These are phyloP conservation scores for Uromyces viciae-fabae DNA, from an alignment of 1,284 basidiomycete species.

Conservation along the genomic window DNA sequence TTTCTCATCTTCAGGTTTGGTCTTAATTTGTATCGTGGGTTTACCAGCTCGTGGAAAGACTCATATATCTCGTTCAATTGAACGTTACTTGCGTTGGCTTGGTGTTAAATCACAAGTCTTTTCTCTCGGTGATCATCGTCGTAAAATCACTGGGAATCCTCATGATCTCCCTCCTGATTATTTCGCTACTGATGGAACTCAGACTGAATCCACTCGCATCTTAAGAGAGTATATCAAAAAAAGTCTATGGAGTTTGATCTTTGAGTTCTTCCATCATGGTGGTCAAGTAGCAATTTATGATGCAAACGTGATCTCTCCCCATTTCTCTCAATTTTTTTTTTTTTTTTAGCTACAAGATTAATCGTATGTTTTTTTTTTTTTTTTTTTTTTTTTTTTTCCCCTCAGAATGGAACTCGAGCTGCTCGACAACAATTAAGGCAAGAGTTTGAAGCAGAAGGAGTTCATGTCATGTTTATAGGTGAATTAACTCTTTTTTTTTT, in stretches of 20 bases:
- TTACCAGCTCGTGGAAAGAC: constrained; percentile 84
- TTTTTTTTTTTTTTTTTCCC: not conserved
- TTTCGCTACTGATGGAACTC: constrained; percentile 68
- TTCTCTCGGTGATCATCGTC: constrained; percentile 87
- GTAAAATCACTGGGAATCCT: constrained; percentile 81
- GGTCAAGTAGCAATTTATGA: constrained; percentile 99
- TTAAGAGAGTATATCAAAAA: constrained; percentile 70
- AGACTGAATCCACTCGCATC: constrained; percentile 61
- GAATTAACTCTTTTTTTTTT: too few relatives aligned
- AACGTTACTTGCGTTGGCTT: constrained; percentile 95
- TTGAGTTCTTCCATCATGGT: constrained; percentile 71
- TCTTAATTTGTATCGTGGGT: constrained; percentile 84
- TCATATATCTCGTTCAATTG: constrained; percentile 88
- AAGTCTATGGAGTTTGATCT: constrained; percentile 80
- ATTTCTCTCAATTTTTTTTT: not conserved
- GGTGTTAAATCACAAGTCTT: constrained; percentile 93
- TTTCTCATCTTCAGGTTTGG: constrained; percentile 60
- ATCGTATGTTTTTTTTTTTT: not conserved
- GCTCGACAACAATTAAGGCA: constrained; percentile 70
- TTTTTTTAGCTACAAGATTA: not conserved
- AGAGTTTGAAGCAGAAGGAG: constrained; percentile 71
- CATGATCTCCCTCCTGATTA: constrained; percentile 79
- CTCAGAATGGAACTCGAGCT: constrained; percentile 67
- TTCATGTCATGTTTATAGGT: constrained; percentile 92
- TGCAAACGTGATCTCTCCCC: constrained; percentile 64